Percentiles rank a stretch among this genome's conserved stretches.
Evolutionary conservation across 495 filamentous ascomycete genomes (phyloP).

Genomic region (Aspergillus steynii): DNA sequence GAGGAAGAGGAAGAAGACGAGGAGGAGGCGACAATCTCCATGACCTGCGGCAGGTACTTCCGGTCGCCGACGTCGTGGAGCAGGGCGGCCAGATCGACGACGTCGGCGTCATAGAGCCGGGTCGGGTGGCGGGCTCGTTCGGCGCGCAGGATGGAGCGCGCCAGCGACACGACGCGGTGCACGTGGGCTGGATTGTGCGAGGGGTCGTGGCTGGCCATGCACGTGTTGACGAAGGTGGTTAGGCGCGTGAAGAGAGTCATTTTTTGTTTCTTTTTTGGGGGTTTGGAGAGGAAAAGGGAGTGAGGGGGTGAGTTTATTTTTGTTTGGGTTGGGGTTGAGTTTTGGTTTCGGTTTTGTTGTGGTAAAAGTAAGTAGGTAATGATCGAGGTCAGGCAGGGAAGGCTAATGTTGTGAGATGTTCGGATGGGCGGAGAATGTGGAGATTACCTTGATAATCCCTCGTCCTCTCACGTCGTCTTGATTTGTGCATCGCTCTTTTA

Average conservation of each 20-base stretch:
- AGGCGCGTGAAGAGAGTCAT: conserved; percentile 46
- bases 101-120: conserved; percentile 44
- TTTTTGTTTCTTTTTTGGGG: neutral
- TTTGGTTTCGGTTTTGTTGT: too few relatives aligned
- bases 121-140: conserved; percentile 37
- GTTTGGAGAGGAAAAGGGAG: neutral
- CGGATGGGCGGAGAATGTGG: neutral
- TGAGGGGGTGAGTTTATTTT: neutral
- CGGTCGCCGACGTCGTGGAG: conserved; percentile 87
- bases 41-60: conserved; percentile 61
- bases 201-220: conserved; percentile 80
- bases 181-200: conserved; percentile 88
- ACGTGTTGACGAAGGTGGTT: conserved; percentile 58
- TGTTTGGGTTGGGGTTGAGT: neutral
- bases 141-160: conserved; percentile 56
- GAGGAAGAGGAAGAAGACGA: neutral
- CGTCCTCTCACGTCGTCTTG: neutral
- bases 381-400: too few relatives aligned
- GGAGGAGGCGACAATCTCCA: conserved; percentile 1
- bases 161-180: conserved; percentile 70
- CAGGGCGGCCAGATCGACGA: conserved; percentile 71
- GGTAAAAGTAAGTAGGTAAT: too few relatives aligned
- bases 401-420: too few relatives aligned
- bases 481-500: neutral
- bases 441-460: neutral